A percentile compares a stretch with the other conserved stretches of the same genome.
These are phyloP conservation scores for Russula emetica DNA, from an alignment of 768 basidiomycete genomes.

Conservation along the genomic window DNA sequence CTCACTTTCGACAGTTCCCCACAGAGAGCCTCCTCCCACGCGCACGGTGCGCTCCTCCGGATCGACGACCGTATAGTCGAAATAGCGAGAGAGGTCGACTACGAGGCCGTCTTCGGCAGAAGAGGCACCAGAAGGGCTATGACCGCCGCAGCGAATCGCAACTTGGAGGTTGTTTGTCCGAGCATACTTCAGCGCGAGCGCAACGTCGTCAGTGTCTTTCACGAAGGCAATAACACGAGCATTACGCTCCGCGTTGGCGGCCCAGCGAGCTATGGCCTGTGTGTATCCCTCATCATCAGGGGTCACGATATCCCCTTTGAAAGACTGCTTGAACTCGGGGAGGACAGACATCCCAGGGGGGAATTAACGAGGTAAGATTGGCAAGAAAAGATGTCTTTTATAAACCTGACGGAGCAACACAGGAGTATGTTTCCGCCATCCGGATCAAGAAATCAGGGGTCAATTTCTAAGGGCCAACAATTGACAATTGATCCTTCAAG, in stretches of 20 bases:
- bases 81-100: slow-evolving; percentile 45
- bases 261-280: slow-evolving; percentile 44
- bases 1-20: slow-evolving; percentile 44
- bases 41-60: slow-evolving; percentile 39
- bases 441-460: too few species aligned
- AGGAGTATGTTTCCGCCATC: not conserved
- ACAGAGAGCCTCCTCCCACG: slow-evolving; percentile 46
- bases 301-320: slow-evolving; percentile 45
- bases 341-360: too few species aligned
- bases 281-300: slow-evolving; percentile 39
- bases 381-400: not conserved
- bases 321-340: slow-evolving; percentile 24
- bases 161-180: slow-evolving; percentile 36
- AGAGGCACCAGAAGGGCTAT: slow-evolving; percentile 43
- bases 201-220: slow-evolving; percentile 42
- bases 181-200: slow-evolving; percentile 38
- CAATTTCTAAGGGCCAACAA: too few species aligned
- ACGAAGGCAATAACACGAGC: slow-evolving; percentile 44
- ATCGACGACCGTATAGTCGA: slow-evolving; percentile 40
- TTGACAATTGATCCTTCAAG: too few species aligned
- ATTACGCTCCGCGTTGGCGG: slow-evolving; percentile 37
- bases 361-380: not conserved
- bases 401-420: not conserved
- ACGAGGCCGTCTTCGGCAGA: slow-evolving; percentile 47
- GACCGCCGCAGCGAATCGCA: slow-evolving; percentile 48